A percentile compares a stretch with the other conserved stretches of the same genome.
Conservation (phyloP, 305 asterid species). For the Ilex paraguariensis region DNA sequence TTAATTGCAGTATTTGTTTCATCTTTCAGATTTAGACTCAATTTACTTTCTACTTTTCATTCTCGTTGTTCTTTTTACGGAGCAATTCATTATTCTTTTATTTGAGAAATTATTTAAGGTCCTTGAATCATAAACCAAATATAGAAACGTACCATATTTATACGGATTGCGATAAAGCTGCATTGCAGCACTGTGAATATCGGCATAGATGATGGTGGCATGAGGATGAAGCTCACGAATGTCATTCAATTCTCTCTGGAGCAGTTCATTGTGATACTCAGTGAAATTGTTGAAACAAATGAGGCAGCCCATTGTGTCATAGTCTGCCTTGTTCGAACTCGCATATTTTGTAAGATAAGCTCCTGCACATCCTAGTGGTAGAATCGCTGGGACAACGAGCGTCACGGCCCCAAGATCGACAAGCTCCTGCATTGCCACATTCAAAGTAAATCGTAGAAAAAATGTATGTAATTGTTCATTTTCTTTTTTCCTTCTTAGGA, state of each 20-base stretch:
- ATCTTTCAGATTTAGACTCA: too few relatives aligned
- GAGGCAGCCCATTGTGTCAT: not conserved
- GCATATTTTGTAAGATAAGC: not conserved
- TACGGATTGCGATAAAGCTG: not conserved
- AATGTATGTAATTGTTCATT: too few relatives aligned
- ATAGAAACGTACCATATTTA: not conserved
- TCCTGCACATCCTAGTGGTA: not conserved
- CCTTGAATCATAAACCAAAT: too few relatives aligned
- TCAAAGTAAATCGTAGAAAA: too few relatives aligned
- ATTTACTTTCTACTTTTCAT: too few relatives aligned
- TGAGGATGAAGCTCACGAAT: not conserved
- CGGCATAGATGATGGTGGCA: not conserved
- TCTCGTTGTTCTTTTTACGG: too few relatives aligned
- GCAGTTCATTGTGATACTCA: not conserved
- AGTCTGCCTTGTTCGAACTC: not conserved
- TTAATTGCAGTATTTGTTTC: too few relatives aligned
- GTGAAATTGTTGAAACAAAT: not conserved
- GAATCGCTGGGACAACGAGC: not conserved
- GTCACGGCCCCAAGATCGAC: not conserved
- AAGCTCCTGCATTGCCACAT: not conserved
- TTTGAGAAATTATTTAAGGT: too few relatives aligned
- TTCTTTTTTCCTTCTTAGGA: too few relatives aligned
- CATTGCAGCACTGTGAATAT: not conserved
- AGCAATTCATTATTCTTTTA: too few relatives aligned
- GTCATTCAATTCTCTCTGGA: not conserved